Base-by-base conservation (phyloP, 108 stramenopile genomes). In the Fragilaria radians region DNA sequence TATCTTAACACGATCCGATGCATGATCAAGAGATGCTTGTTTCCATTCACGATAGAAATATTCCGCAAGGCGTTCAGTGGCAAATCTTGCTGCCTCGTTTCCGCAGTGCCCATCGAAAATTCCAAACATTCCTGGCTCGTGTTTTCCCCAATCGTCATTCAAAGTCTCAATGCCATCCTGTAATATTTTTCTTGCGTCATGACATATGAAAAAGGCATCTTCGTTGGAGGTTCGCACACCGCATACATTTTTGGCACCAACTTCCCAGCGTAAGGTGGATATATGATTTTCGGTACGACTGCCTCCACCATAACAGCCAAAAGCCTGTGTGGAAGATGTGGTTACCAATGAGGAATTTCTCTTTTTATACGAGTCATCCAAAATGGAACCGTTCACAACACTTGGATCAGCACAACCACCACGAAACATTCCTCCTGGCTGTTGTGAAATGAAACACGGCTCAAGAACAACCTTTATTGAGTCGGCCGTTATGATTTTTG, bases 101-200 rank as follows among this genome's bases (percentile, higher is more conserved):
- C 89, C 89, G 33, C 81, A 74, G 50, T 91, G 89, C 27, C 89
- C 89, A 72, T 91, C 89, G 68, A 91, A 91, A 28, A 91, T 72
- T 5, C 77, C 82, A 76, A 84, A 90, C 7, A 90, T 54, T 32
- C 83, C 83, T 22, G 81, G 68, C 48, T 75, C 62, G 26, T 79
- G 62, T 28, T 28, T 7, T 3, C 26, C 1, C 1, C 19, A 17
- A 18, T 61, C 34, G 26, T 26, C 45, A 25, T 21, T 11, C 28
- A 45, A 31, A 33, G 32, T 34, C 14, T 32, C 54, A 24, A 62
- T 42, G 34, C 66, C 31, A 24, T 53, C 54, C 3, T 56, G 62
- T 14, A 52, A 19, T 28, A 27, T 5, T 18, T 53, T 25, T 17
- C 57, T 7, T 45, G 85, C 61, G 61, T 91, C 73, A 46, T 72